Percentiles rank a stretch among this genome's conserved stretches.
These are phyloP conservation scores for Xanthoconium stramineum DNA, from an alignment of 768 basidiomycete species.

Conservation along the genomic window DNA sequence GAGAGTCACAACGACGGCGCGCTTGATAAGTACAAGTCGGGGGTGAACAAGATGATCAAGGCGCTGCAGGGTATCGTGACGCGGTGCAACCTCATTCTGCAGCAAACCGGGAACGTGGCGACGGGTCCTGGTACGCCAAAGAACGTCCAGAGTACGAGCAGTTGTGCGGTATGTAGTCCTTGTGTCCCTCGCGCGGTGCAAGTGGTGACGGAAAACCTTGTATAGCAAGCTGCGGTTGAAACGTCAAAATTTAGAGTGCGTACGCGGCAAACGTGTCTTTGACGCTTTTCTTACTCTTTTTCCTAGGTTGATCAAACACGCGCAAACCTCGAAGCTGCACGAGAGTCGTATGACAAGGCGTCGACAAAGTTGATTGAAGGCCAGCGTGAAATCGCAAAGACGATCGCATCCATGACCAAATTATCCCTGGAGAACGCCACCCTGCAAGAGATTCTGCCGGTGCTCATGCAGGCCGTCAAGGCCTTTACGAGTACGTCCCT, in stretches of 20 bases:
- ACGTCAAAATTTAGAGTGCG: slow-evolving; percentile 11
- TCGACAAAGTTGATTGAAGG: slow-evolving; percentile 14
- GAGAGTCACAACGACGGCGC: slow-evolving; percentile 1
- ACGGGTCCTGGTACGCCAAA: slow-evolving; percentile 17
- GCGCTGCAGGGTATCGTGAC: slow-evolving; percentile 14
- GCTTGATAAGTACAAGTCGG: slow-evolving; percentile 3
- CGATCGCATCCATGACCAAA: slow-evolving; percentile 17
- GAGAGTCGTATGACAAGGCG: slow-evolving; percentile 14
- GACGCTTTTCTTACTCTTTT: background rate
- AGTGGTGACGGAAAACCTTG: background rate
- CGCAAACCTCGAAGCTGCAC: slow-evolving; percentile 17
- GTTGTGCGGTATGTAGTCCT: slow-evolving; percentile 1
- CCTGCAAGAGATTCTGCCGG: slow-evolving; percentile 15
- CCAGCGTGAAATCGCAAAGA: slow-evolving; percentile 20
- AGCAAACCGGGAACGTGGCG: slow-evolving; percentile 12
- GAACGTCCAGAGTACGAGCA: background rate
- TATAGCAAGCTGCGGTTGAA: slow-evolving; percentile 12
- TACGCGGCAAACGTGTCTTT: background rate
- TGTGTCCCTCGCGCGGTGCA: background rate
- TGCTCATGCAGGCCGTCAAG: slow-evolving; percentile 18
- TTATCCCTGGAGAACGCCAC: slow-evolving; percentile 20
- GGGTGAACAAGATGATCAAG: slow-evolving; percentile 14
- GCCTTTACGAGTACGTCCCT: slow-evolving; percentile 11
- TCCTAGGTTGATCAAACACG: slow-evolving; percentile 20
- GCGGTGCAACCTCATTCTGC: slow-evolving; percentile 18